phyloP scores from a whole-genome alignment of 2,329 filamentous ascomycete species.

The Cladosporium sp. region DNA sequence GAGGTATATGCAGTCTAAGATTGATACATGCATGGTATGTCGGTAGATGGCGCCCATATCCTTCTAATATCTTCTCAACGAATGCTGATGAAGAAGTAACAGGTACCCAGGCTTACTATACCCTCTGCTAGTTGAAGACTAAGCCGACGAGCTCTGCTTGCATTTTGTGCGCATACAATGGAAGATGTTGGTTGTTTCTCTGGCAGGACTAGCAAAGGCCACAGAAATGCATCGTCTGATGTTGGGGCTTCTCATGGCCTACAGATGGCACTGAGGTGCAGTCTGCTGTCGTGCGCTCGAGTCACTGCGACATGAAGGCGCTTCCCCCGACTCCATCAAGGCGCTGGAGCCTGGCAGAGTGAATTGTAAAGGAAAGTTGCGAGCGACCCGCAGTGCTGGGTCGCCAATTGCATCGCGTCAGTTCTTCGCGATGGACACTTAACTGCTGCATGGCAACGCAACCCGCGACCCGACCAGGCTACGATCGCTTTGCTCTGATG shows the following conservation, averaged over 20 bases:
- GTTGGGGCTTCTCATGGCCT: background rate
- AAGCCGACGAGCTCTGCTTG: background rate
- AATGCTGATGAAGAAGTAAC: background rate
- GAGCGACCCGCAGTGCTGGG: background rate
- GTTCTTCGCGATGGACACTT: background rate
- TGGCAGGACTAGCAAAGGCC: background rate
- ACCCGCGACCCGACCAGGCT: background rate
- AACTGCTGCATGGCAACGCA: background rate
- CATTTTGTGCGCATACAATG: background rate
- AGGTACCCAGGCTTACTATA: background rate
- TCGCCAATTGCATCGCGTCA: background rate
- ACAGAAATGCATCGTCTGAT: background rate
- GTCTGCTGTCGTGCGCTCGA: background rate
- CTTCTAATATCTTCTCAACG: background rate
- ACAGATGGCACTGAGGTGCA: background rate
- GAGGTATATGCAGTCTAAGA: background rate
- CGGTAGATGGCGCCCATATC: background rate
- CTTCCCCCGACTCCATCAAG: background rate
- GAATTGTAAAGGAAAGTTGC: background rate
- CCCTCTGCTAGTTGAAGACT: background rate
- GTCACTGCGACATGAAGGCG: background rate
- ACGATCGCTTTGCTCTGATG: background rate
- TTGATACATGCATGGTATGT: background rate
- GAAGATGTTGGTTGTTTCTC: background rate
- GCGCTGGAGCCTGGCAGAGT: background rate